Percentiles rank a stretch among this genome's conserved stretches.
phyloP scores from a whole-genome alignment of 257 asterid species.

The Nicotiana knightiana region DNA sequence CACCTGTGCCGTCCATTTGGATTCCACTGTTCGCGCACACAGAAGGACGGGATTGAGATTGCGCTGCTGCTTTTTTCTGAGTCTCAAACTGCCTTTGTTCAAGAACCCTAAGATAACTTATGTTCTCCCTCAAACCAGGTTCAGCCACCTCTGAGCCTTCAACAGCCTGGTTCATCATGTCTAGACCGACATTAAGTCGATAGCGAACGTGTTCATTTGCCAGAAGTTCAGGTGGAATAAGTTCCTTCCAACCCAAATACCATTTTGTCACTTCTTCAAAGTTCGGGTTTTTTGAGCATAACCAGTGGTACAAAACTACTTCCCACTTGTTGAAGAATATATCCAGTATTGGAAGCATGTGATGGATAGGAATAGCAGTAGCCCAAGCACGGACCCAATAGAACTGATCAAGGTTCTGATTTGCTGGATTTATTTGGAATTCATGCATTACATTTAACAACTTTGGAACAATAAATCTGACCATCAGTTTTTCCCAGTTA shows the following conservation, averaged over 20 bases:
- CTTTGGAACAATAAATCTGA: slow-evolving; percentile 55
- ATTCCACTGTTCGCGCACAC: slow-evolving; percentile 12
- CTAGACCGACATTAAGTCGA: slow-evolving; percentile 60
- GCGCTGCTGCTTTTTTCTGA: slow-evolving; percentile 66
- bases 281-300: slow-evolving; percentile 52
- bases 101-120: slow-evolving; percentile 51
- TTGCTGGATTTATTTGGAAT: slow-evolving; percentile 61
- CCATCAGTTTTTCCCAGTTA: slow-evolving; percentile 92
- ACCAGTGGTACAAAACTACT: slow-evolving; percentile 78
- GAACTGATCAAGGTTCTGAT: slow-evolving; percentile 64
- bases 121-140: slow-evolving; percentile 75
- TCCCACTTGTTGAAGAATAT: slow-evolving; percentile 86
- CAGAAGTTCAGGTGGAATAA: slow-evolving; percentile 66
- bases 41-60: slow-evolving; percentile 44
- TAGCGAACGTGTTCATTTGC: slow-evolving; percentile 59
- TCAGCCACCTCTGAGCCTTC: slow-evolving; percentile 76
- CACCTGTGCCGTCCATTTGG: slow-evolving; percentile 15
- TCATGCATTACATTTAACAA: slow-evolving; percentile 58
- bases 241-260: slow-evolving; percentile 85
- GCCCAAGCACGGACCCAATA: slow-evolving; percentile 69
- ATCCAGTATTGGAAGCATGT: slow-evolving; percentile 71
- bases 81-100: slow-evolving; percentile 84
- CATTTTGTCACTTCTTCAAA: slow-evolving; percentile 75
- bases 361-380: slow-evolving; percentile 58
- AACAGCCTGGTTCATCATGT: slow-evolving; percentile 82